phyloP scores from a whole-genome alignment of 2,329 filamentous ascomycete species.

The Alternaria burnsii region DNA sequence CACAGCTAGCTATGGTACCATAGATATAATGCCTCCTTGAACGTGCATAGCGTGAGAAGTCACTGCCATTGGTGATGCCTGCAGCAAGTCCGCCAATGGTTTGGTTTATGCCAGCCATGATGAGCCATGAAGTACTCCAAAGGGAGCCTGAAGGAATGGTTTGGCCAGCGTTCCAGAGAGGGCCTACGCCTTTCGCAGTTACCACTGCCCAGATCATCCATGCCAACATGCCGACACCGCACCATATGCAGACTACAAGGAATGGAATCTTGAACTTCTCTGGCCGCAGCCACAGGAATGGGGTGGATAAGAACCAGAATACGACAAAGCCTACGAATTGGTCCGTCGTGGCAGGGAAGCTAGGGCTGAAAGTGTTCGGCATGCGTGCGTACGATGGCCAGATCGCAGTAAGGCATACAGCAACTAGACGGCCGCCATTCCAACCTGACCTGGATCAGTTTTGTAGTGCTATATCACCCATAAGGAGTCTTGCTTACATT shows the following conservation, averaged over 20 bases:
- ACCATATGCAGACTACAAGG: slow-evolving; percentile 55
- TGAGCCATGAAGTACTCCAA: slow-evolving; percentile 56
- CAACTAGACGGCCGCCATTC: slow-evolving; percentile 46
- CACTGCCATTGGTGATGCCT: slow-evolving; percentile 55
- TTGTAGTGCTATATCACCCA: neutral
- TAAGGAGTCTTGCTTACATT: slow-evolving; percentile 49
- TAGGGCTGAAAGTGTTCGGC: slow-evolving; percentile 43
- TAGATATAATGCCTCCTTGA: slow-evolving; percentile 48
- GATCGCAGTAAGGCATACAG: slow-evolving; percentile 48
- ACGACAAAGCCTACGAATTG: slow-evolving; percentile 49
- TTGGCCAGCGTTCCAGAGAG: slow-evolving; percentile 53
- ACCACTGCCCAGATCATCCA: slow-evolving; percentile 60
- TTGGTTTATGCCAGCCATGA: slow-evolving; percentile 58
- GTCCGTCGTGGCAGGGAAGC: slow-evolving; percentile 48
- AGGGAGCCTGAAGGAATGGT: slow-evolving; percentile 46
- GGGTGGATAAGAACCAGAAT: slow-evolving; percentile 49
- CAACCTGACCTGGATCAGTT: slow-evolving; percentile 31
- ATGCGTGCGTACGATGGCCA: slow-evolving; percentile 50
- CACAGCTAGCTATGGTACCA: slow-evolving; percentile 53
- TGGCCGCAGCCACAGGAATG: slow-evolving; percentile 60
- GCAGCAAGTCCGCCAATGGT: slow-evolving; percentile 53
- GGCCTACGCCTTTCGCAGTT: slow-evolving; percentile 56
- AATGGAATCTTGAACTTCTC: slow-evolving; percentile 62
- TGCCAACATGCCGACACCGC: slow-evolving; percentile 56
- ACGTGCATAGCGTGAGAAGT: slow-evolving; percentile 57